A percentile compares a stretch with the other conserved stretches of the same genome.
phyloP scores from a whole-genome alignment of 768 basidiomycete genomes.

The Phylloporus rhodoxanthus region DNA sequence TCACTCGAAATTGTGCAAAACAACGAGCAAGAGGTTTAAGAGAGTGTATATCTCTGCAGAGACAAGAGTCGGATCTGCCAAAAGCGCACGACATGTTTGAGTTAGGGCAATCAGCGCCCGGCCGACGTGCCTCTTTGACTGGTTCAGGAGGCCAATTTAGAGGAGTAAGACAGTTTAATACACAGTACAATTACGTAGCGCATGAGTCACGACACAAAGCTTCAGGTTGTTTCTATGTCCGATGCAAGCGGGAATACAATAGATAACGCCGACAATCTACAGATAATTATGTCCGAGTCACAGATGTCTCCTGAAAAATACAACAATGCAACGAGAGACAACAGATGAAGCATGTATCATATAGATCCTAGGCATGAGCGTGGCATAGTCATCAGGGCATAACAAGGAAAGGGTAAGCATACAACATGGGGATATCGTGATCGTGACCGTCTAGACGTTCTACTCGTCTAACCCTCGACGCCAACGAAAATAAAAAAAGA shows the following conservation, averaged over 20 bases:
- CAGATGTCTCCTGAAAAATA: neutral
- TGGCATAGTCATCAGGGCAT: neutral
- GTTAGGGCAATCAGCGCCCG: neutral
- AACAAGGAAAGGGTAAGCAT: neutral
- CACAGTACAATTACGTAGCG: neutral
- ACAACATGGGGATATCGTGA: neutral
- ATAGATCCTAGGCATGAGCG: neutral
- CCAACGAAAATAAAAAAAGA: neutral
- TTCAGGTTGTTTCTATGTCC: too few relatives aligned
- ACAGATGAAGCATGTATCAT: neutral
- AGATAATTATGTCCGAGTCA: neutral
- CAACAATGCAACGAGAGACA: neutral
- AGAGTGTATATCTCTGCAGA: neutral
- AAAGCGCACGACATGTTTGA: neutral
- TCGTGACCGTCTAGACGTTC: neutral
- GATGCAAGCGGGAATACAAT: neutral
- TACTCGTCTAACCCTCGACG: neutral
- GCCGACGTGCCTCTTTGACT: neutral
- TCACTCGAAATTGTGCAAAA: too few relatives aligned
- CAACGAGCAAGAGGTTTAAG: neutral
- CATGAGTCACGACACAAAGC: too few relatives aligned
- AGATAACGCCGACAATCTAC: neutral
- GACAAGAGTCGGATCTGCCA: neutral
- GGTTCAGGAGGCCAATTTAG: neutral
- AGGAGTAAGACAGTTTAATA: neutral